These are phyloP conservation scores for Nemania serpens DNA, from an alignment of 2,329 filamentous ascomycete species.

Conservation along the genomic window DNA sequence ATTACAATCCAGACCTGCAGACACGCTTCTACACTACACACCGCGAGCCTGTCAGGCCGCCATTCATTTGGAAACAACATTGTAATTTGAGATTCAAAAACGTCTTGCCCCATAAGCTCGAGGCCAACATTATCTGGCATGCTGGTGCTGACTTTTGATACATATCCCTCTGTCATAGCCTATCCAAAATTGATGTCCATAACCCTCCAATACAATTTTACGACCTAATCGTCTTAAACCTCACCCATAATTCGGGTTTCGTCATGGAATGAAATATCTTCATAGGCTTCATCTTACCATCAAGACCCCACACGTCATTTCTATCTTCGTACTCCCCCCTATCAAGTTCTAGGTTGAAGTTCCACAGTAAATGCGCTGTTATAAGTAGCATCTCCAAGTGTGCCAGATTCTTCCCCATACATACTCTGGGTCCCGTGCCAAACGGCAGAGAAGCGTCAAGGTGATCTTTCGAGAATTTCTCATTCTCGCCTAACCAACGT, in stretches of 20 bases:
- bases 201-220: neutral
- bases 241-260: conserved; percentile 31
- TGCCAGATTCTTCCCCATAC: conserved; percentile 34
- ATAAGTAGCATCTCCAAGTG: conserved; percentile 45
- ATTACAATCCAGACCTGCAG: neutral
- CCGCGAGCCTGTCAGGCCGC: too few relatives aligned
- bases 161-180: neutral
- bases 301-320: conserved; percentile 28
- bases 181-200: neutral
- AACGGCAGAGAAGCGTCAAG: conserved; percentile 31
- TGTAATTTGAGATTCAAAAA: too few relatives aligned
- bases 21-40: neutral
- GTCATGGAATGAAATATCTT: conserved; percentile 33
- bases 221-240: conserved; percentile 6
- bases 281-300: conserved; percentile 28
- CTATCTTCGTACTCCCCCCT: neutral
- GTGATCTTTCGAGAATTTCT: conserved; percentile 25
- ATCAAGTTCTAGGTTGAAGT: conserved; percentile 43
- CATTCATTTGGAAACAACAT: too few relatives aligned
- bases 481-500: conserved; percentile 34
- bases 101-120: too few relatives aligned
- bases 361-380: conserved; percentile 43
- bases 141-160: too few relatives aligned
- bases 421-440: conserved; percentile 23
- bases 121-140: too few relatives aligned